Base-by-base conservation (phyloP, 106 monocot genomes). In the Acorus gramineus region DNA sequence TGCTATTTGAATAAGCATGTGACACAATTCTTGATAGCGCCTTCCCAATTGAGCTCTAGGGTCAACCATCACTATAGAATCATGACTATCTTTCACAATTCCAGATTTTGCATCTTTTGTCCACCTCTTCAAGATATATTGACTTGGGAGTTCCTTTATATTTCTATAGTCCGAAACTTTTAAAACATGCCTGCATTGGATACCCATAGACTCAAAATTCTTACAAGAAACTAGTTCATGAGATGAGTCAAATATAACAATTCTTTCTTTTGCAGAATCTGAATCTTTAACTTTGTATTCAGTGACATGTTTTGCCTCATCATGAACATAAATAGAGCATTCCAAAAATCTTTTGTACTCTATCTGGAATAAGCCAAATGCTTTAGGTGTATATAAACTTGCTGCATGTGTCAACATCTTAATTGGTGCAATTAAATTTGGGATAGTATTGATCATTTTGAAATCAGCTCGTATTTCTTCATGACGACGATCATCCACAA, bases 271-370 rank as follows among this genome's bases (percentile, higher is more conserved):
- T 44, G 64, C 49, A 10, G 74, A 62, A 10, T 80, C 89, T 44
- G 79, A 79, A 56, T 76, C 53, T 3, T 69, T 66, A 44, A 89
- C 72, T 58, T 73, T 85, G 50, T 85, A 85, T 42, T 85, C 72
- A 14, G 74, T 79, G 47, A 77, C 53, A 43, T 82, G 73, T 2
- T 77, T 82, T 52, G 70, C 63, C 56, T 82, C 79, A 42, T 74
- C 74, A 60, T 64, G 80, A 57, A 61, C 75, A 62, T 82, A 77
- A 56, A 85, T 43, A 65, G 79, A 72, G 64, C 81, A 85, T 67
- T 85, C 79, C 85, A 82, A 78, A 62, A 75, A 85, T 53, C 82
- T 66, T 69, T 89, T 80, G 56, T 80, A 82, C 68, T 89, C 89
- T n/a, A 70, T 80, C 66, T 89, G 82, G 60, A 89, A 89, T 72